Percentiles rank a stretch among this genome's conserved stretches.
phyloP scores from a whole-genome alignment of 345 rosid genomes.

The Reutealis trisperma region DNA sequence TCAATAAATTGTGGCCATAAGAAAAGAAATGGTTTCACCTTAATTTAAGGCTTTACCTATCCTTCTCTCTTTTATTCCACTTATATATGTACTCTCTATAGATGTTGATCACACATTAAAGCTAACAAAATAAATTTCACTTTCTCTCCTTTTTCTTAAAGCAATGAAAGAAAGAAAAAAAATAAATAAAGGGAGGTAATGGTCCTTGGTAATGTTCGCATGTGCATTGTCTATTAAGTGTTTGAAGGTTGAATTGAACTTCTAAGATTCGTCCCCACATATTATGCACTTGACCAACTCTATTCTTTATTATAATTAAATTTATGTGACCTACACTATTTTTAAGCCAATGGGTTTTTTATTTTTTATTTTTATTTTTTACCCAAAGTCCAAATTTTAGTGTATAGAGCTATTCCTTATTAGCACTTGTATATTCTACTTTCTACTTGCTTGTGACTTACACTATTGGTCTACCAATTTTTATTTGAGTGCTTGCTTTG shows the following conservation, averaged over 20 bases:
- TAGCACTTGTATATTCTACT: too few species aligned
- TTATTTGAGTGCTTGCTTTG: not conserved
- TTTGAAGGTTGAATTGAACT: not conserved
- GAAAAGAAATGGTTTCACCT: slow-evolving; percentile 23
- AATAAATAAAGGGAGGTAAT: slow-evolving; percentile 9
- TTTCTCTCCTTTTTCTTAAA: slow-evolving; percentile 33
- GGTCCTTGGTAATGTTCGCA: slow-evolving; percentile 23
- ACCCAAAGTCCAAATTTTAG: too few species aligned
- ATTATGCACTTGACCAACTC: not conserved
- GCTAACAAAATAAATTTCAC: slow-evolving; percentile 20
- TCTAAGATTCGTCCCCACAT: slow-evolving; percentile 12
- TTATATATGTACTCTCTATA: slow-evolving; percentile 15
- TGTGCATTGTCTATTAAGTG: slow-evolving; percentile 18
- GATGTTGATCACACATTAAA: slow-evolving; percentile 23
- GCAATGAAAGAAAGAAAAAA: slow-evolving; percentile 20
- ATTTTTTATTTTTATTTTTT: too few species aligned
- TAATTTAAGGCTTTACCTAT: slow-evolving; percentile 24
- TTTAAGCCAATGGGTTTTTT: not conserved
- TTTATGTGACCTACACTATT: not conserved
- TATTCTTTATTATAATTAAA: not conserved
- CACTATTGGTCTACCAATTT: not conserved
- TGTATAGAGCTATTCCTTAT: too few species aligned
- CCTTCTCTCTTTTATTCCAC: slow-evolving; percentile 7
- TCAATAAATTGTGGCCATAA: slow-evolving; percentile 15
- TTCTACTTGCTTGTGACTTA: not conserved